These are phyloP conservation scores for Phytopythium helicoides DNA, from an alignment of 352 stramenopile genomes.

Conservation along the genomic window DNA sequence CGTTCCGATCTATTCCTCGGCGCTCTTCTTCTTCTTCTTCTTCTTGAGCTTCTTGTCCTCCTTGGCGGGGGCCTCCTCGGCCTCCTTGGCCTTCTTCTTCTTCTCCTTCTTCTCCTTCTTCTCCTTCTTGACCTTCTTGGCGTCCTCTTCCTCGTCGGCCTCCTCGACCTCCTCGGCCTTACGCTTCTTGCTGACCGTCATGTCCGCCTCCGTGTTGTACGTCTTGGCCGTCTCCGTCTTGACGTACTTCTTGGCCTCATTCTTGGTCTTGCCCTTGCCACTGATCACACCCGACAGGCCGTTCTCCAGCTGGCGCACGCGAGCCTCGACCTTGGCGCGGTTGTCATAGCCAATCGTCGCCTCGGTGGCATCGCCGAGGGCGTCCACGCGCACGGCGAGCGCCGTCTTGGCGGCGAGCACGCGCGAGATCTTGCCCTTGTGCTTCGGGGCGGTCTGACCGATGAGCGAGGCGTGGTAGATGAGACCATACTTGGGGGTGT, in stretches of 20 bases:
- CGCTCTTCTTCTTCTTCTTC: conserved; percentile 40
- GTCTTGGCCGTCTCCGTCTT: conserved; percentile 70
- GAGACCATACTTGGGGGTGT: conserved; percentile 99
- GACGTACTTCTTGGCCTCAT: conserved; percentile 89
- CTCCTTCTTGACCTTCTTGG: conserved; percentile 83
- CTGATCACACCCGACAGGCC: conserved; percentile 81
- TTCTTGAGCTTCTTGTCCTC: conserved; percentile 28
- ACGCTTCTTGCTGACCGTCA: conserved; percentile 93
- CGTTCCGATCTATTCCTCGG: conserved; percentile 40
- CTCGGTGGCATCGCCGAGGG: conserved; percentile 95
- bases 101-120: conserved; percentile 63
- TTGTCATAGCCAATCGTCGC: conserved; percentile 97
- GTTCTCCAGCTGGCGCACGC: conserved; percentile 97
- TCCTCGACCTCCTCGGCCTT: conserved; percentile 66
- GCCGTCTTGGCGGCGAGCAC: conserved; percentile 98
- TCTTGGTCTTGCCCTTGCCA: conserved; percentile 90
- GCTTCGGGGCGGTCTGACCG: conserved; percentile 98
- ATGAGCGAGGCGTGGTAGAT: conserved; percentile 99
- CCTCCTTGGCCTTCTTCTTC: conserved; percentile 39
- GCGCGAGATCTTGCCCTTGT: conserved; percentile 99
- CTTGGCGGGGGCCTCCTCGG: conserved; percentile 21
- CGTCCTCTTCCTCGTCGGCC: conserved; percentile 52
- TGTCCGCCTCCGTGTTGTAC: conserved; percentile 96
- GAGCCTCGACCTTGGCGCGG: conserved; percentile 97
- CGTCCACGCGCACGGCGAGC: conserved; percentile 99